Percentiles rank a stretch among this genome's conserved stretches.
These are phyloP conservation scores for Fusarium sp. DNA, from an alignment of 2,329 filamentous ascomycete species.

Conservation along the genomic window DNA sequence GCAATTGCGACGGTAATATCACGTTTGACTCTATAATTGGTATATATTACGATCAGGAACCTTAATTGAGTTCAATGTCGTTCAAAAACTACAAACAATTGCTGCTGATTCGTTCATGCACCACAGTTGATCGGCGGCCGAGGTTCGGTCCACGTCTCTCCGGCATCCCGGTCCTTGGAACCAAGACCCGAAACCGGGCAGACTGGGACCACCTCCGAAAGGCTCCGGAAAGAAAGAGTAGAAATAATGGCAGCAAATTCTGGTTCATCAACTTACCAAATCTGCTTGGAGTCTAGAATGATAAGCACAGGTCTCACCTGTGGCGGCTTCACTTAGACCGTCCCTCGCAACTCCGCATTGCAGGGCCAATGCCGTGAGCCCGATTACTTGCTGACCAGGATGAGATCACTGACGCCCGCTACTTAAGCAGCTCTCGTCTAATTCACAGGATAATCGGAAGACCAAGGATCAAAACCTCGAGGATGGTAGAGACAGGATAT, in stretches of 20 bases:
- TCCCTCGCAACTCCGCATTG: constrained; percentile 10
- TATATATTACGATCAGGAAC: neutral
- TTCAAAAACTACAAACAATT: neutral
- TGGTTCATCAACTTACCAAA: neutral
- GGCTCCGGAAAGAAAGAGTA: neutral
- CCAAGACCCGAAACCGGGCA: neutral
- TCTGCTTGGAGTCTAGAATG: neutral
- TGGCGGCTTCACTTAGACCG: constrained; percentile 1
- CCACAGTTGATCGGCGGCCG: neutral
- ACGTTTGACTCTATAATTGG: neutral
- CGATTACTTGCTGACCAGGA: constrained; percentile 29
- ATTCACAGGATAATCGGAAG: neutral
- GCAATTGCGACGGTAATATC: neutral
- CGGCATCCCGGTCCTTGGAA: neutral
- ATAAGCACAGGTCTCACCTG: neutral
- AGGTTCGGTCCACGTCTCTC: neutral
- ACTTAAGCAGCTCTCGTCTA: neutral
- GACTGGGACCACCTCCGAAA: neutral
- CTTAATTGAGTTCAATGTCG: neutral
- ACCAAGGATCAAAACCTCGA: neutral
- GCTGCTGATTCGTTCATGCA: neutral
- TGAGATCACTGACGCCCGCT: neutral
- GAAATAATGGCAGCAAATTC: neutral
- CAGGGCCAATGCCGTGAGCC: constrained; percentile 25
- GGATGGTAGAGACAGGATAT: neutral